These are phyloP conservation scores for Monosporozyma unispora DNA, from an alignment of 805 yeast genomes.

Conservation along the genomic window DNA sequence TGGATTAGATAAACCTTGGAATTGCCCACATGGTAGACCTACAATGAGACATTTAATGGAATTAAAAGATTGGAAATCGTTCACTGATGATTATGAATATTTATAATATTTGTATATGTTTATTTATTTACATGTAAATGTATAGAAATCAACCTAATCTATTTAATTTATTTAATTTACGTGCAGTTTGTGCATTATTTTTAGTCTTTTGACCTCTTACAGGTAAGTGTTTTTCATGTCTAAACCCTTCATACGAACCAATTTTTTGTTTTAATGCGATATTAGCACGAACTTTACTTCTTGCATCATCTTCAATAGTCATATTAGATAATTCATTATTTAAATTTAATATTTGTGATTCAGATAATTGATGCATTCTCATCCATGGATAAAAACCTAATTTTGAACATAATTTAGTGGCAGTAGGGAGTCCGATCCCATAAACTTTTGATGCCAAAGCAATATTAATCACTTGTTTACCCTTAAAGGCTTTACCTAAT, in stretches of 20 bases:
- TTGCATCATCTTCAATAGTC: conserved; percentile 73
- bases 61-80: conserved; percentile 38
- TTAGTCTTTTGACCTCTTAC: conserved; percentile 87
- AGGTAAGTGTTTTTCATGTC: conserved; percentile 79
- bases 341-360: conserved; percentile 75
- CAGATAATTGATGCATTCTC: conserved; percentile 89
- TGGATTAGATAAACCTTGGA: conserved; percentile 85
- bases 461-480: conserved; percentile 32
- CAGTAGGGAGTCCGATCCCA: conserved; percentile 74
- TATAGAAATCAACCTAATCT: conserved; percentile 50
- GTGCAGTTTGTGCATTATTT: conserved; percentile 85
- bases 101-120: background rate
- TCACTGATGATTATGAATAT: conserved; percentile 35
- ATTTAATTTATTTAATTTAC: conserved; percentile 68
- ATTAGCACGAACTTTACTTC: conserved; percentile 66
- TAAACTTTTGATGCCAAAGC: conserved; percentile 77
- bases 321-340: conserved; percentile 80
- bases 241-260: conserved; percentile 79
- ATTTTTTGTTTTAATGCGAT: conserved; percentile 70
- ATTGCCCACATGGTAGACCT: conserved; percentile 95
- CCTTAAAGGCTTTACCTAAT: conserved; percentile 43
- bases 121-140: background rate
- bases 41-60: conserved; percentile 87
- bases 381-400: conserved; percentile 86
- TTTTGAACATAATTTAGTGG: conserved; percentile 71